A percentile compares a stretch with the other conserved stretches of the same genome.
Evolutionary conservation across 2,329 filamentous ascomycete species (phyloP).

Genomic region (Parascedosporium putredinis): DNA sequence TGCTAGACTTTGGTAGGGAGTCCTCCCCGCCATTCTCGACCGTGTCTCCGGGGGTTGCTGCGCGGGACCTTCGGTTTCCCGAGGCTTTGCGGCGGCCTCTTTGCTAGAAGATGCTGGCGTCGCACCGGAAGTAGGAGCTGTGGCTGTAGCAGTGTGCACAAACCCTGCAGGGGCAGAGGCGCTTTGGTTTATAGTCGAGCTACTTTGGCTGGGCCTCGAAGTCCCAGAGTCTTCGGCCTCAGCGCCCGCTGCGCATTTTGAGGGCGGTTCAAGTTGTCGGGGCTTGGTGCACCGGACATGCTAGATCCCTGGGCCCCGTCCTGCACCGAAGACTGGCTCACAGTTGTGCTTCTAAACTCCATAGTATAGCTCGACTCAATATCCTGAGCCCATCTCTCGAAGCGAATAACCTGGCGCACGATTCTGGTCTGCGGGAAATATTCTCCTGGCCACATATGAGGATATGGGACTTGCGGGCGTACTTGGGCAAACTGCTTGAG

Average conservation of each 20-base stretch:
- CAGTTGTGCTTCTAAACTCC: background rate
- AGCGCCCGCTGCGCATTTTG: background rate
- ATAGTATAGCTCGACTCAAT: background rate
- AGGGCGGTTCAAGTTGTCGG: background rate
- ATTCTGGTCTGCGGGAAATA: background rate
- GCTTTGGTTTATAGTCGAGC: too few relatives aligned
- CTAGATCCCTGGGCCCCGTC: too few relatives aligned
- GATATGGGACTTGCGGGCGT: background rate
- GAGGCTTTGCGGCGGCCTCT: too few relatives aligned
- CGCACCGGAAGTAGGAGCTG: too few relatives aligned
- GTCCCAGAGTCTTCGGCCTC: too few relatives aligned
- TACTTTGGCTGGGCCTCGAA: too few relatives aligned
- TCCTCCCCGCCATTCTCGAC: background rate
- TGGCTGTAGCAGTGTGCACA: too few relatives aligned
- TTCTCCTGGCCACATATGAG: background rate
- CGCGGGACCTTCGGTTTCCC: too few relatives aligned
- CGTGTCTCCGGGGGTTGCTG: too few relatives aligned
- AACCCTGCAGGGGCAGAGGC: too few relatives aligned
- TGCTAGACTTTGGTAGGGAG: background rate
- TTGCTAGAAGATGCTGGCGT: too few relatives aligned
- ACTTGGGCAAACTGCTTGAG: background rate
- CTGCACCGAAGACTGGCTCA: background rate
- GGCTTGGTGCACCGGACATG: too few relatives aligned
- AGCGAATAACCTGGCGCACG: background rate
- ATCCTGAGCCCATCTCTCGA: constrained; percentile 2